These are phyloP conservation scores for Triticum timopheevii DNA, from an alignment of 176 grass and related monocot genomes.

Conservation along the genomic window DNA sequence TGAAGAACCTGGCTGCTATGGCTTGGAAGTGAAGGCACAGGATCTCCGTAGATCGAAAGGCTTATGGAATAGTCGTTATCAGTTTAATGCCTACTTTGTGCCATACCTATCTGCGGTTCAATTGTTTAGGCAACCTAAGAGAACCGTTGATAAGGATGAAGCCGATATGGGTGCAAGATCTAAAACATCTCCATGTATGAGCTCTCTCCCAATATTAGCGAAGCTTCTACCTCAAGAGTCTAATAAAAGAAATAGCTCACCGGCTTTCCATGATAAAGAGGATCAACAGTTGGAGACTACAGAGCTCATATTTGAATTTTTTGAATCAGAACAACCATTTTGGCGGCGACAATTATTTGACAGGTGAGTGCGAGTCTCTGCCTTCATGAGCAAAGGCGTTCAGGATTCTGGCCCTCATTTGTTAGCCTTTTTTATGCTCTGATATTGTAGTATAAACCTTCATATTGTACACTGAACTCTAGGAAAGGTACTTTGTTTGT, in stretches of 20 bases:
- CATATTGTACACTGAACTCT: background rate
- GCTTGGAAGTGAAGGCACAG: conserved; percentile 69
- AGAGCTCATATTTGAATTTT: conserved; percentile 83
- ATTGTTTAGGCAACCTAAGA: conserved; percentile 49
- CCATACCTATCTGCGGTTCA: conserved; percentile 81
- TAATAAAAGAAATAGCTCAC: conserved; percentile 22
- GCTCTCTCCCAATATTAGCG: conserved; percentile 40
- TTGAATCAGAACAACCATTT: conserved; percentile 86
- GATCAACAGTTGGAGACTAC: conserved; percentile 20
- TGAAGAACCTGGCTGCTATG: conserved; percentile 77
- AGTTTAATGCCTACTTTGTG: conserved; percentile 66
- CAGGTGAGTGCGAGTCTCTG: conserved; percentile 66
- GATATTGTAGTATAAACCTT: background rate
- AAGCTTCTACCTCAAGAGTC: conserved; percentile 49
- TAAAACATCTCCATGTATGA: conserved; percentile 31
- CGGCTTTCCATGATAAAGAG: conserved; percentile 24
- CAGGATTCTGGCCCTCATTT: background rate
- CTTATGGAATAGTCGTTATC: conserved; percentile 23
- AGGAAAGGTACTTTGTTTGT: conserved; percentile 4
- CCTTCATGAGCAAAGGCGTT: background rate
- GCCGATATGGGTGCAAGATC: background rate
- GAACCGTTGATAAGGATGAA: conserved; percentile 7
- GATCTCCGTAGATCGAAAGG: conserved; percentile 40
- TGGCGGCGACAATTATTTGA: conserved; percentile 56
- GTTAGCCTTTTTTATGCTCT: background rate